These are phyloP conservation scores for Debaryomyces sp. DNA, from an alignment of 1,139 yeast genomes.

Conservation along the genomic window DNA sequence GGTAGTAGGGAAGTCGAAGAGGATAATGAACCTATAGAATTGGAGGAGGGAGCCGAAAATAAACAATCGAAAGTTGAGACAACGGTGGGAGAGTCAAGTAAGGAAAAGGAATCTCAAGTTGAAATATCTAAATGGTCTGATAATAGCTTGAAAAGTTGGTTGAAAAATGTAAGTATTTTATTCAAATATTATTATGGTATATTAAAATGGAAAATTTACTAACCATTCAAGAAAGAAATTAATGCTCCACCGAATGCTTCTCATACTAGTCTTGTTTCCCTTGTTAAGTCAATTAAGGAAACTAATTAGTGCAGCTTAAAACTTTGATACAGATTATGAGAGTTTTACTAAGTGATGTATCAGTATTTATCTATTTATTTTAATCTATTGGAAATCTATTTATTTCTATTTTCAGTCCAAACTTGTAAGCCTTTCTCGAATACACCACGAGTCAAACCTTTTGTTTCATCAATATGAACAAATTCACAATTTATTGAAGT, in stretches of 20 bases:
- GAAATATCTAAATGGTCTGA: conserved; percentile 42
- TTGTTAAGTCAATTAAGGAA: conserved; percentile 47
- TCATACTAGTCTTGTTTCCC: conserved; percentile 50
- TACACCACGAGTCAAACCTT: conserved; percentile 53
- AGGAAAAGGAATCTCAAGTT: conserved; percentile 17
- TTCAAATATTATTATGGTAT: neutral
- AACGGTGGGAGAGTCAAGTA: neutral
- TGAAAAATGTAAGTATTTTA: conserved; percentile 32
- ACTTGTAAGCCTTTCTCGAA: conserved; percentile 46
- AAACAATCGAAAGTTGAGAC: conserved; percentile 6
- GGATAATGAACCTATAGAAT: conserved; percentile 28
- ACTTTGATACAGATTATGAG: neutral
- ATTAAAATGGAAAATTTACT: conserved; percentile 22
- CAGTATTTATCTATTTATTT: neutral
- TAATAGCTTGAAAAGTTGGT: conserved; percentile 41
- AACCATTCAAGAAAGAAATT: conserved; percentile 48
- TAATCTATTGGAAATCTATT: neutral
- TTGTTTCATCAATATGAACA: conserved; percentile 49
- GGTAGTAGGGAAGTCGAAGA: conserved; percentile 22
- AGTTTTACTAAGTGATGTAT: neutral
- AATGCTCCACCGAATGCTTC: conserved; percentile 50
- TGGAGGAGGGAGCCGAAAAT: conserved; percentile 13
- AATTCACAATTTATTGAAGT: conserved; percentile 62
- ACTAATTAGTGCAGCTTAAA: conserved; percentile 13
- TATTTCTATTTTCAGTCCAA: conserved; percentile 29